Percentiles rank a stretch among this genome's conserved stretches.
Evolutionary conservation across 768 basidiomycete species (phyloP).

Genomic region (Hypholoma sublateritium): DNA sequence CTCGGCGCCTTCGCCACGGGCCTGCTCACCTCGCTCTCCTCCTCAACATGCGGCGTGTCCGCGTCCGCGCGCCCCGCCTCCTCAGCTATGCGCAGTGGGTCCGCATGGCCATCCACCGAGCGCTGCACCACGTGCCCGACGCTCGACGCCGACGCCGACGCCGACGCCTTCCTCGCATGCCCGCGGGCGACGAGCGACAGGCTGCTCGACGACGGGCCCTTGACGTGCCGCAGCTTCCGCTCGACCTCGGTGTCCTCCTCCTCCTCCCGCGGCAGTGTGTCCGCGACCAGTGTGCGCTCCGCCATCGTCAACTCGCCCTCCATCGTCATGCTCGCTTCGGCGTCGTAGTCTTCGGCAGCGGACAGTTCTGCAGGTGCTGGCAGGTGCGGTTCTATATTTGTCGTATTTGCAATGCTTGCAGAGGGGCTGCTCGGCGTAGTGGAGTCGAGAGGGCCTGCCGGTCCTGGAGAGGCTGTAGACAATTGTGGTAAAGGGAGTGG

Average conservation of each 20-base stretch:
- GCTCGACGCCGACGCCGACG: background rate
- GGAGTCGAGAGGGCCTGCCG: background rate
- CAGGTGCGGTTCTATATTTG: background rate
- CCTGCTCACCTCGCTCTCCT: constrained; percentile 21
- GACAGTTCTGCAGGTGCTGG: background rate
- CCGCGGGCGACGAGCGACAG: constrained; percentile 5
- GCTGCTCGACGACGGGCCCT: constrained; percentile 17
- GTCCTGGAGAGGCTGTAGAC: background rate
- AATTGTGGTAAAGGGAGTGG: background rate
- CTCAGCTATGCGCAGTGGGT: constrained; percentile 13
- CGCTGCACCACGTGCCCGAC: constrained; percentile 2
- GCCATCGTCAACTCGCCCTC: constrained; percentile 20
- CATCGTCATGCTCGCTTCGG: constrained; percentile 10
- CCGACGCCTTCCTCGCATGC: background rate
- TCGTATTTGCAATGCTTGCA: no score
- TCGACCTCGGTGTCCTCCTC: constrained; percentile 14
- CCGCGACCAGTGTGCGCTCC: constrained; percentile 26
- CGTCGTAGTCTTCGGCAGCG: background rate
- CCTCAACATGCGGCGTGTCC: constrained; percentile 8
- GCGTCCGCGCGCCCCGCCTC: constrained; percentile 8
- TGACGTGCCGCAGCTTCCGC: constrained; percentile 10
- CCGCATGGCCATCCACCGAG: constrained; percentile 6
- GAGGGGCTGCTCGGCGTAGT: background rate
- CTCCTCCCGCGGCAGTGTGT: constrained; percentile 9
- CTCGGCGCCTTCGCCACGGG: constrained; percentile 23